Evolutionary conservation across 106 monocot genomes (phyloP).

Genomic region (Dendrobium chrysotoxum): DNA sequence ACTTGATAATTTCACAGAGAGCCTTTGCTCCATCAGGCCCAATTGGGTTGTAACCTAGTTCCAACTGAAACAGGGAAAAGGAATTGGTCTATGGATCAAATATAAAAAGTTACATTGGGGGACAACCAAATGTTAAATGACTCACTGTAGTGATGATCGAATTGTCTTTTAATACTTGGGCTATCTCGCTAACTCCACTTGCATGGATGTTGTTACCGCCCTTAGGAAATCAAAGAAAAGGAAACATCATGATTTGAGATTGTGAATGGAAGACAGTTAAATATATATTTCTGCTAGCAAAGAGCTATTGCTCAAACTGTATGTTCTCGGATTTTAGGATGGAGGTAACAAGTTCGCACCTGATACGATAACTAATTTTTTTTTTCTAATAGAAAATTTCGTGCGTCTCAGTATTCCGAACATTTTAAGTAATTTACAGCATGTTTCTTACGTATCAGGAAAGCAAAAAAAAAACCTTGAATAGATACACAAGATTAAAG

Average conservation of each 20-base stretch:
- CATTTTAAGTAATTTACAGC: neutral
- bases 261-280: neutral
- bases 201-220: conserved; percentile 98
- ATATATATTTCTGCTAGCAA: neutral
- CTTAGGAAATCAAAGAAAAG: conserved; percentile 17
- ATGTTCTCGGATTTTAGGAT: neutral
- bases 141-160: conserved; percentile 85
- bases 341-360: no score
- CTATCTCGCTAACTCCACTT: conserved; percentile 62
- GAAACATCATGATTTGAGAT: neutral
- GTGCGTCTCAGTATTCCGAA: neutral
- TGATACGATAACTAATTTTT: no score
- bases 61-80: conserved; percentile 47
- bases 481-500: neutral
- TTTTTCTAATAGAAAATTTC: neutral
- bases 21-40: conserved; percentile 82
- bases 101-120: neutral
- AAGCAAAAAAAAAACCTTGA: neutral
- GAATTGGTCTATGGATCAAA: conserved; percentile 7
- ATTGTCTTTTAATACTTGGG: conserved; percentile 83
- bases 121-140: conserved; percentile 4
- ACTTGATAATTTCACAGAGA: conserved; percentile 85
- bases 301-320: neutral
- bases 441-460: neutral
- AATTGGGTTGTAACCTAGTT: conserved; percentile 96